Evolutionary conservation across 768 basidiomycete genomes (phyloP).

Genomic region (Lactifluus rugatus): DNA sequence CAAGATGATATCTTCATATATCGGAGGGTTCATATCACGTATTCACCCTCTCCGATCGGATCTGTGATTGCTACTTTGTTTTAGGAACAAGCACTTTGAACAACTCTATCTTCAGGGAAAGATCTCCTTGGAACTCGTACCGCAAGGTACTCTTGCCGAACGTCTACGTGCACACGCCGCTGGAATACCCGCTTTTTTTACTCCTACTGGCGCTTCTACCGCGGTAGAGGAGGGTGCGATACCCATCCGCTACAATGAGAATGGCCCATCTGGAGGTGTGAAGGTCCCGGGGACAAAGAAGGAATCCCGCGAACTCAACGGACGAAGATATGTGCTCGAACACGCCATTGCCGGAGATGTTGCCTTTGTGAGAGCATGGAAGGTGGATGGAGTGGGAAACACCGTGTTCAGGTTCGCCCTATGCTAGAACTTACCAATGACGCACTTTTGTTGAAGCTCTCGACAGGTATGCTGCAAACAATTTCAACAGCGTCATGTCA

Average conservation of each 20-base stretch:
- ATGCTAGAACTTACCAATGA: background rate
- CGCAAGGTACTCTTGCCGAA: slow-evolving; percentile 86
- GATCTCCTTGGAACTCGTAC: slow-evolving; percentile 80
- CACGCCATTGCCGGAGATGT: slow-evolving; percentile 70
- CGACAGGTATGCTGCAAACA: slow-evolving; percentile 72
- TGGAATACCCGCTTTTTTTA: slow-evolving; percentile 90
- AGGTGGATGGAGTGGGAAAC: slow-evolving; percentile 86
- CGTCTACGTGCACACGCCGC: slow-evolving; percentile 83
- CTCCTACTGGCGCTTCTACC: slow-evolving; percentile 81
- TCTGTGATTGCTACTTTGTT: background rate
- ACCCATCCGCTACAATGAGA: slow-evolving; percentile 68
- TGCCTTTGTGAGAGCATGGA: slow-evolving; percentile 85
- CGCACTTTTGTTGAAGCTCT: background rate
- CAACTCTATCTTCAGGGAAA: slow-evolving; percentile 68
- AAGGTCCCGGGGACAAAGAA: slow-evolving; percentile 65
- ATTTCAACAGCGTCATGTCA: slow-evolving; percentile 82
- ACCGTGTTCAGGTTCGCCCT: slow-evolving; percentile 69
- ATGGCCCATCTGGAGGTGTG: slow-evolving; percentile 62
- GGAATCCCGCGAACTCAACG: slow-evolving; percentile 67
- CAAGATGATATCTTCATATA: slow-evolving; percentile 84
- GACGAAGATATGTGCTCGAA: slow-evolving; percentile 76
- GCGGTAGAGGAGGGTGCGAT: slow-evolving; percentile 74
- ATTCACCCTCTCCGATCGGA: background rate
- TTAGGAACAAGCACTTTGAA: slow-evolving; percentile 82
- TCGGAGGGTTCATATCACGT: slow-evolving; percentile 53